Evolutionary conservation across 2,329 filamentous ascomycete genomes (phyloP), one percentile per base, ranked within the genome.

Genomic region (Diatrype stigma): DNA sequence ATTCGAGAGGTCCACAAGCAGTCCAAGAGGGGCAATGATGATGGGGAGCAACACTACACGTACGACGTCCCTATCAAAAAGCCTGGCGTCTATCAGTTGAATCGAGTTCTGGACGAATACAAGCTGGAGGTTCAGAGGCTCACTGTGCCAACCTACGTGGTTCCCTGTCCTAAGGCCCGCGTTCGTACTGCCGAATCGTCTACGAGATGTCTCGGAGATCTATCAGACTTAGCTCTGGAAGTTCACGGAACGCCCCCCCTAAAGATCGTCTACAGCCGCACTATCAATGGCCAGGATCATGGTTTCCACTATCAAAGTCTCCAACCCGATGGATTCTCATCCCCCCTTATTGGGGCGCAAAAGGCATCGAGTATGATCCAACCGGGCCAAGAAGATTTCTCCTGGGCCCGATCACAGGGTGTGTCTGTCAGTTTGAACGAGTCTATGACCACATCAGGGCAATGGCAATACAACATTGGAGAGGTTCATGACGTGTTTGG

Each of bases 291-390:
- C 54, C 86, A 89, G 56, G 85, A 95, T 57, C 85, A 86, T 60
- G 89, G 89, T 53, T 90, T 92, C 59, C 90, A 93, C 56, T 93
- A 96, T 60, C 92, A 97, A 69, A 96, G 90, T 63, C 83, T 99
- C 42, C 92, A 96, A 61, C 92, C 94, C 0, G 91, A 96, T 46
- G 89, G 89, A 34, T 86, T 92, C 62, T 77, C 81, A 3, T 96
- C 90, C 1, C 90, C 91, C 1, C 74, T 96, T 34, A 71, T 87
- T n/a, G 80, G 80, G 46, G 77, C 82, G 42, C 75, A 79, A 46
- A 76, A 74, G 23, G 76, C 80, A 2, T 78, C 78, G 19, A 78
- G 78, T 17, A 65, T 91, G 40, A 73, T 87, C 40, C 71, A 75
- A 40, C 70, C 78, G 12, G 79, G 74, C 37, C 77, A 82, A 28